phyloP scores from a whole-genome alignment of 805 yeast species.

The Candida rishiriensis region DNA sequence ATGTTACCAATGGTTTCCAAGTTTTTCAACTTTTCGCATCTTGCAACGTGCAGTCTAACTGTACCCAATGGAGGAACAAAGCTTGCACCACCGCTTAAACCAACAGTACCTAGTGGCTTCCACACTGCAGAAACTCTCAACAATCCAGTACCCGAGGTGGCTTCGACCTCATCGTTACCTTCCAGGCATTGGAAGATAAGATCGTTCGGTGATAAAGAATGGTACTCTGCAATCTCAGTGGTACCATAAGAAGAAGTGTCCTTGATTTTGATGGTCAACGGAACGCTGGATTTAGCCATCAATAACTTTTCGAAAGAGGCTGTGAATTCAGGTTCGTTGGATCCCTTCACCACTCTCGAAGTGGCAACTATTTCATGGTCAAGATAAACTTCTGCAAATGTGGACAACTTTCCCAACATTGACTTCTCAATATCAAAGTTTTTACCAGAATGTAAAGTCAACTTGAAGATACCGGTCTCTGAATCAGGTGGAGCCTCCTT shows the following conservation, averaged over 20 bases:
- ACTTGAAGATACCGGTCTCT: slow-evolving; percentile 71
- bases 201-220: slow-evolving; percentile 50
- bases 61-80: slow-evolving; percentile 64
- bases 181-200: slow-evolving; percentile 43
- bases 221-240: slow-evolving; percentile 48
- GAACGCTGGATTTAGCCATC: slow-evolving; percentile 54
- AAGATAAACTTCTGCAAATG: slow-evolving; percentile 63
- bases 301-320: slow-evolving; percentile 58
- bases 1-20: slow-evolving; percentile 67
- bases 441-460: slow-evolving; percentile 56
- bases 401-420: slow-evolving; percentile 49
- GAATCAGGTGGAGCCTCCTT: slow-evolving; percentile 48
- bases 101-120: slow-evolving; percentile 65
- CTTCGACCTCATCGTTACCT: slow-evolving; percentile 46
- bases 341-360: slow-evolving; percentile 58
- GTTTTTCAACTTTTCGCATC: slow-evolving; percentile 47
- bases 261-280: slow-evolving; percentile 51
- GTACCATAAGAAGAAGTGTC: slow-evolving; percentile 53
- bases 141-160: slow-evolving; percentile 47
- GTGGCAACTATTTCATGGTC: slow-evolving; percentile 51
- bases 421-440: slow-evolving; percentile 51
- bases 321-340: slow-evolving; percentile 73
- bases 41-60: slow-evolving; percentile 52
- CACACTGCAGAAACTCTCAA: slow-evolving; percentile 55
- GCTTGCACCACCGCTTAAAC: slow-evolving; percentile 35